Percentiles rank a stretch among this genome's conserved stretches.
These are phyloP conservation scores for Arctostaphylos glauca DNA, from an alignment of 148 eudicot species.

Conservation along the genomic window DNA sequence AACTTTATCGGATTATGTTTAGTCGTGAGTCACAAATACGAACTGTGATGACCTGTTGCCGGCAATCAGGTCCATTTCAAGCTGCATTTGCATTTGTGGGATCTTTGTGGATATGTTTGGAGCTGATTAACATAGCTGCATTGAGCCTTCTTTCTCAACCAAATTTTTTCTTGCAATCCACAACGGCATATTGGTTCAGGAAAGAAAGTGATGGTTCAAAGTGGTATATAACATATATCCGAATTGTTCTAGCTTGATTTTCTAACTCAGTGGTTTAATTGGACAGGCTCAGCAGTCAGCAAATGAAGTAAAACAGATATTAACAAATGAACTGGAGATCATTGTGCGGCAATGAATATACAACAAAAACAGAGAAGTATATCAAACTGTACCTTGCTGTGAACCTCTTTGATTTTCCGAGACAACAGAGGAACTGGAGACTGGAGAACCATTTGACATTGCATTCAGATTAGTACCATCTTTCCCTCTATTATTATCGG, in stretches of 20 bases:
- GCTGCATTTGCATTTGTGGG: too few relatives aligned
- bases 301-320: too few relatives aligned
- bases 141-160: neutral
- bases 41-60: neutral
- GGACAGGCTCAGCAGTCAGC: too few relatives aligned
- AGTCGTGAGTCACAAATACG: neutral
- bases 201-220: neutral
- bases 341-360: neutral
- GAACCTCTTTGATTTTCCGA: conserved; percentile 46
- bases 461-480: conserved; percentile 16
- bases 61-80: neutral
- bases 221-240: too few relatives aligned
- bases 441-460: conserved; percentile 27
- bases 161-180: neutral
- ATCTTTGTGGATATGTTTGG: too few relatives aligned
- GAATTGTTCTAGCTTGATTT: too few relatives aligned
- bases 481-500: neutral
- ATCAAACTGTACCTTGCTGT: conserved; percentile 35
- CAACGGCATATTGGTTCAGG: neutral
- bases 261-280: too few relatives aligned
- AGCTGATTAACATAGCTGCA: too few relatives aligned
- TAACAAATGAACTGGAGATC: too few relatives aligned
- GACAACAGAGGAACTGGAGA: conserved; percentile 31
- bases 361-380: neutral
- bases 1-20: neutral